Conservation (phyloP, 2,329 filamentous ascomycete species). For the Alternaria solani region DNA sequence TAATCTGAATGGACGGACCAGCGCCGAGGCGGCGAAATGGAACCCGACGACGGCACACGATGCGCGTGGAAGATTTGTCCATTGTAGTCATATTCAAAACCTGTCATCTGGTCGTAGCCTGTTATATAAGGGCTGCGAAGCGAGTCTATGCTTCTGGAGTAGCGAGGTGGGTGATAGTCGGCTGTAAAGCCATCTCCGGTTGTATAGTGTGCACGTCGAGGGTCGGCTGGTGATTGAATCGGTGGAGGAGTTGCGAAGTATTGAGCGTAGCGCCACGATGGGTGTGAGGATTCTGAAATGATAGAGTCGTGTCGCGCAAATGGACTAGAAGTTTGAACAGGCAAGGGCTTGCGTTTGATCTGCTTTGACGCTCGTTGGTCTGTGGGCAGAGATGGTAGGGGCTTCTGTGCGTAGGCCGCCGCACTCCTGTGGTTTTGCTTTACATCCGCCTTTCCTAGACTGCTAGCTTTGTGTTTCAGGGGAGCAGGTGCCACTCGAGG, state of each 20-base stretch:
- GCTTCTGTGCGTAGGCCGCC: not conserved
- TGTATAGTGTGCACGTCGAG: not conserved
- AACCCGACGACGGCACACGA: not conserved
- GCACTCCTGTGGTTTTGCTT: not conserved
- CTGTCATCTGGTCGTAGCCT: constrained; percentile 23
- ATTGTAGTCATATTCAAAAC: constrained; percentile 27
- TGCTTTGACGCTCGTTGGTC: not conserved
- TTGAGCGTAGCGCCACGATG: not conserved
- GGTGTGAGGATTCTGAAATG: not conserved
- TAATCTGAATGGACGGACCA: constrained; percentile 14
- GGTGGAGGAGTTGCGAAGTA: not conserved
- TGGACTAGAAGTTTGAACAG: not conserved
- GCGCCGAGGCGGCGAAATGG: not conserved
- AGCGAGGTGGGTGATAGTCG: not conserved
- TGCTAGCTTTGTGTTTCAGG: not conserved
- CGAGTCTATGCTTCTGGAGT: not conserved
- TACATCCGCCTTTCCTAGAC: not conserved
- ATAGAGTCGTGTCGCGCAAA: not conserved
- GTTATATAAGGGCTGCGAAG: not conserved
- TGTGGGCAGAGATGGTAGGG: not conserved
- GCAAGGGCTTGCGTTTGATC: not conserved
- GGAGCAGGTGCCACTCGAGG: not conserved
- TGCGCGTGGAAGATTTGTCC: constrained; percentile 26
- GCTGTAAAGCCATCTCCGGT: not conserved
- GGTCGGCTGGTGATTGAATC: not conserved